Percentiles rank a stretch among this genome's conserved stretches.
These are phyloP conservation scores for Mariannaea sp. DNA, from an alignment of 2,329 filamentous ascomycete species.

Conservation along the genomic window DNA sequence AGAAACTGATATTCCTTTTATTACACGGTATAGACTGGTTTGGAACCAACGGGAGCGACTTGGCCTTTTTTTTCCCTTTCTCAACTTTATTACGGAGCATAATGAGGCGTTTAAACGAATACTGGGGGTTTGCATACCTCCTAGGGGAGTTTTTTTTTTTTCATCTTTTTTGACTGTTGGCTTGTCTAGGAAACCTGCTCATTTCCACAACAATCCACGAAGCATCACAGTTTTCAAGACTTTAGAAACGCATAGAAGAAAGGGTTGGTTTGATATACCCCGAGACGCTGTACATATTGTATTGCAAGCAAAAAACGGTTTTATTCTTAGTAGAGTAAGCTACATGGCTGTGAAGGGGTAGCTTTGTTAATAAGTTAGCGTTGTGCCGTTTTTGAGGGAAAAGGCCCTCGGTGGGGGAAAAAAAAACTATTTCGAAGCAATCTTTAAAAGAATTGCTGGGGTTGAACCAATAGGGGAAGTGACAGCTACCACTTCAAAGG, in stretches of 20 bases:
- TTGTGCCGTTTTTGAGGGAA: too few relatives aligned
- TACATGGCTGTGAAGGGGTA: conserved; percentile 2
- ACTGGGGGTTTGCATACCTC: conserved; percentile 9
- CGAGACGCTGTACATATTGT: conserved; percentile 23
- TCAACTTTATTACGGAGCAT: conserved; percentile 2
- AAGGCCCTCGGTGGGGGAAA: too few relatives aligned
- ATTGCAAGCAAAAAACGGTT: background rate
- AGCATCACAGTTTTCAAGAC: conserved; percentile 14
- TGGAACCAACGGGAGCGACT: conserved; percentile 14
- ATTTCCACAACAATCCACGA: conserved; percentile 9
- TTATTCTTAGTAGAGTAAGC: conserved; percentile 7
- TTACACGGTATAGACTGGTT: conserved; percentile 15
- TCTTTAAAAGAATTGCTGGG: too few relatives aligned
- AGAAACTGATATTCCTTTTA: conserved; percentile 15
- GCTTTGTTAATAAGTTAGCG: too few relatives aligned
- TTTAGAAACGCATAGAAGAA: conserved; percentile 31
- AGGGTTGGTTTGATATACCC: conserved; percentile 23
- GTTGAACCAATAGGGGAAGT: too few relatives aligned
- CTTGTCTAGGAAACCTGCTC: conserved; percentile 11
- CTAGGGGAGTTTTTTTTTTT: conserved; percentile 1
- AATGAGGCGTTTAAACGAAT: conserved; percentile 21
- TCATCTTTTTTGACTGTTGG: conserved; percentile 3
- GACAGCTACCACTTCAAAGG: too few relatives aligned
- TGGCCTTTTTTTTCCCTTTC: background rate
- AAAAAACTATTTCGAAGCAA: too few relatives aligned